Conservation (phyloP, 2,329 filamentous ascomycete species). For the Aspergillus sp. region DNA sequence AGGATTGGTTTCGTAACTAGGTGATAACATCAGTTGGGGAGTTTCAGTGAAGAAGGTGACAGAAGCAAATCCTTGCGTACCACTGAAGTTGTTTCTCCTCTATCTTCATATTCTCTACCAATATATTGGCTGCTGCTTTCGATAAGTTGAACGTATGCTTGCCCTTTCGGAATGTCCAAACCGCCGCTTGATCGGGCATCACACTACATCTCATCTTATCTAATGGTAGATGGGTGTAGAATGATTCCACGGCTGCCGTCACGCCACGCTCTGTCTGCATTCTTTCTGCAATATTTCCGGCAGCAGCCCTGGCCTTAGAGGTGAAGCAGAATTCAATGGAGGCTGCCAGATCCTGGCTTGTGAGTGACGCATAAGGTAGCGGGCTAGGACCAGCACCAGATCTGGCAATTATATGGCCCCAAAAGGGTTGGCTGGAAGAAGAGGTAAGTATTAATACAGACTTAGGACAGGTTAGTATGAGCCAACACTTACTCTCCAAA, state of each 20-base stretch:
- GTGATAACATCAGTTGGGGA: neutral
- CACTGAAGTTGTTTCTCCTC: conserved; percentile 21
- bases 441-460: neutral
- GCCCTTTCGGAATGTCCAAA: conserved; percentile 23
- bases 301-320: conserved; percentile 36
- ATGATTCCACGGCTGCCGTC: conserved; percentile 43
- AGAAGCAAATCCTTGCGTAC: conserved; percentile 13
- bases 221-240: conserved; percentile 40
- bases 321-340: conserved; percentile 49
- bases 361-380: conserved; percentile 49
- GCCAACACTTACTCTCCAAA: conserved; percentile 48
- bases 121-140: conserved; percentile 23
- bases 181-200: conserved; percentile 27
- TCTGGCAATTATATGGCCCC: conserved; percentile 53
- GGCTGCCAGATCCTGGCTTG: conserved; percentile 43
- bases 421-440: conserved; percentile 49
- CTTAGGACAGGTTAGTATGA: neutral
- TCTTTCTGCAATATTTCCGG: conserved; percentile 35
- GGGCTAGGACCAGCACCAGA: conserved; percentile 52
- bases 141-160: conserved; percentile 20
- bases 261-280: conserved; percentile 47
- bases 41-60: neutral
- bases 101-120: conserved; percentile 24
- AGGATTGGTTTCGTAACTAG: conserved; percentile 28
- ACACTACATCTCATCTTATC: conserved; percentile 27